Evolutionary conservation across 371 early-diverging fungal genomes (phyloP), one percentile per base, ranked within the genome.

Genomic region (Phascolomyces articulosus): DNA sequence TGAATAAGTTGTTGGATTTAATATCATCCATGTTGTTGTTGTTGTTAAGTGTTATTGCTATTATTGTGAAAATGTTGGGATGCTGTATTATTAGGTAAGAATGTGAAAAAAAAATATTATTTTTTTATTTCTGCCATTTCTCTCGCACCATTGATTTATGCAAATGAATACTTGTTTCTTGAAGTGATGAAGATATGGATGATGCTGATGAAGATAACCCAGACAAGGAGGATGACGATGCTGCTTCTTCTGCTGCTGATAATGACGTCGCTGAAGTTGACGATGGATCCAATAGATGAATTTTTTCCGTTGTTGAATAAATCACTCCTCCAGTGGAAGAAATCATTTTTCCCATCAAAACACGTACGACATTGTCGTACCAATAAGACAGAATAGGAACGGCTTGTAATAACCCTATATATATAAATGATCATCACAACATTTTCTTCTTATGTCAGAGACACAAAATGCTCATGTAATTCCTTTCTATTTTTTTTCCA

Each of bases 301-400:
- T 40, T 4, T 26, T 59, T 29, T 60, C 61, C 18, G 47, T 54
- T 38, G 60, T 55, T 16, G 66, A 60, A 21, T 55, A 54, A 29
- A 66, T 55, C 13, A 58, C 31, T 29, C 41, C 60, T 18, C 66
- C 66, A 0, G 66, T 55, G 13, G 59, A 58, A 15, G 66, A 40
- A 38, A 66, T 48, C 26, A 60, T 27, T 55, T n/a, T 60, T n/a
- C 66, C 66, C 53, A 55, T 66, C 34, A 66, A 24, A 29, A 55
- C 61, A 1, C 60, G 23, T 26, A 66, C 55, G 21, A 66, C 60
- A 44, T 55, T 54, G 24, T 60, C 55, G 34, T 66, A 66, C 66
- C 66, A 66, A 21, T 60, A 60, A 21, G 60, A 60, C 9, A 60
- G 18, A 53, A 53, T 27, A 23, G 66, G 66, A 21, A 66, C 60